Percentiles rank a stretch among this genome's conserved stretches.
These are phyloP conservation scores for Eucalyptus erythrocorys DNA, from an alignment of 345 rosid genomes.

Conservation along the genomic window DNA sequence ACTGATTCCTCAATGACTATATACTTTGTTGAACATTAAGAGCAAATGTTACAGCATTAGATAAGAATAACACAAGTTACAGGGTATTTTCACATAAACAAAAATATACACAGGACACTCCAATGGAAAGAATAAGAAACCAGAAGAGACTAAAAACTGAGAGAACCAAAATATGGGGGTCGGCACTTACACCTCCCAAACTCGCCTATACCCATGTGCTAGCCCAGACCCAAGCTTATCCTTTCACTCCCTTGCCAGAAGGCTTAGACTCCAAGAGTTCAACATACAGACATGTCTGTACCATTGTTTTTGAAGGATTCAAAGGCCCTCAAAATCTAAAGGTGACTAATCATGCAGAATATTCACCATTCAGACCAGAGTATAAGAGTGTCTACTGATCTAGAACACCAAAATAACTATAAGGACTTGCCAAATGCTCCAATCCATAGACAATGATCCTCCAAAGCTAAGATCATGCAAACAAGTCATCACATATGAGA, in stretches of 20 bases:
- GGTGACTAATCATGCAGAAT: neutral
- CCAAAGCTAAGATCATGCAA: neutral
- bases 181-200: neutral
- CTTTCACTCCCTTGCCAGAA: neutral
- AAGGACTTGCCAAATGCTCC: neutral
- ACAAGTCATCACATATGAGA: neutral
- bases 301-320: neutral
- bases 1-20: neutral
- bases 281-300: neutral
- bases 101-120: neutral
- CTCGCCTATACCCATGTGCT: neutral
- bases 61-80: neutral
- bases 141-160: neutral
- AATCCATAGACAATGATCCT: neutral
- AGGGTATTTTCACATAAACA: neutral
- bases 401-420: neutral
- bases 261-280: neutral
- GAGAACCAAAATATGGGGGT: neutral
- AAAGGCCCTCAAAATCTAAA: neutral
- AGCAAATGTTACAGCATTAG: neutral
- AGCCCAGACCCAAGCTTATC: neutral
- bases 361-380: neutral
- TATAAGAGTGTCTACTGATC: neutral
- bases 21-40: neutral
- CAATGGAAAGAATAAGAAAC: neutral